These are phyloP conservation scores for Geosmithia flava DNA, from an alignment of 2,329 filamentous ascomycete genomes.

Conservation along the genomic window DNA sequence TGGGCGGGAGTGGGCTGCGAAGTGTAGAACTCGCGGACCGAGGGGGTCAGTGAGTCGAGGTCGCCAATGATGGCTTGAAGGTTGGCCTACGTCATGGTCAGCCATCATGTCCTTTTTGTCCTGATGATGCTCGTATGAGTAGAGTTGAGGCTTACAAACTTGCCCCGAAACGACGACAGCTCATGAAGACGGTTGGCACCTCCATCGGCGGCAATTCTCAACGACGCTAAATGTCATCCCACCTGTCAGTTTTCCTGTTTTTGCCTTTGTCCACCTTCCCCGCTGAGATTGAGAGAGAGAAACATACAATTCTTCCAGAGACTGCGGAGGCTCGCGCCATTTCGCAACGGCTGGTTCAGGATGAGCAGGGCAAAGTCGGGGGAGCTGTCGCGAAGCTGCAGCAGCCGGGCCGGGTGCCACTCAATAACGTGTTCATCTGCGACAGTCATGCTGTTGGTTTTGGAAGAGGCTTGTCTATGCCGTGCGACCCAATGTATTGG, in stretches of 20 bases:
- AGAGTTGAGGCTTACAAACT: constrained; percentile 22
- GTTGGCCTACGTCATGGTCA: constrained; percentile 28
- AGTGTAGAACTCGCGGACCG: constrained; percentile 55
- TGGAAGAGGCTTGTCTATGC: not conserved
- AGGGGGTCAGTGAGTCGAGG: constrained; percentile 65
- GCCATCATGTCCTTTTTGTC: not conserved
- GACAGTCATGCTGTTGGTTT: not conserved
- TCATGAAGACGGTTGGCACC: constrained; percentile 67
- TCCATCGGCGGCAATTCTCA: constrained; percentile 77
- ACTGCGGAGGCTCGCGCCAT: constrained; percentile 31
- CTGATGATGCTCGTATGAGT: not conserved
- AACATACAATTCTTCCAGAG: constrained; percentile 34
- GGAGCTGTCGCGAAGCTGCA: constrained; percentile 17
- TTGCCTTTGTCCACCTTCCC: not conserved
- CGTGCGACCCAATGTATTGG: no score
- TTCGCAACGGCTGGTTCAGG: constrained; percentile 37
- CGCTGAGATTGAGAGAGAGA: no score
- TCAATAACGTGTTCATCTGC: constrained; percentile 13
- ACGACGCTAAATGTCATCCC: constrained; percentile 32
- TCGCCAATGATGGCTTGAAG: constrained; percentile 76
- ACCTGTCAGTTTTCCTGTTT: not conserved
- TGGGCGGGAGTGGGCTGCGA: constrained; percentile 33
- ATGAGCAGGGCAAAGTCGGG: constrained; percentile 32
- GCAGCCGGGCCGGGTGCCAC: constrained; percentile 24
- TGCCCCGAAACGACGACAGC: constrained; percentile 26